Conservation (phyloP, 306 rosid species). For the Lablab purpureus region DNA sequence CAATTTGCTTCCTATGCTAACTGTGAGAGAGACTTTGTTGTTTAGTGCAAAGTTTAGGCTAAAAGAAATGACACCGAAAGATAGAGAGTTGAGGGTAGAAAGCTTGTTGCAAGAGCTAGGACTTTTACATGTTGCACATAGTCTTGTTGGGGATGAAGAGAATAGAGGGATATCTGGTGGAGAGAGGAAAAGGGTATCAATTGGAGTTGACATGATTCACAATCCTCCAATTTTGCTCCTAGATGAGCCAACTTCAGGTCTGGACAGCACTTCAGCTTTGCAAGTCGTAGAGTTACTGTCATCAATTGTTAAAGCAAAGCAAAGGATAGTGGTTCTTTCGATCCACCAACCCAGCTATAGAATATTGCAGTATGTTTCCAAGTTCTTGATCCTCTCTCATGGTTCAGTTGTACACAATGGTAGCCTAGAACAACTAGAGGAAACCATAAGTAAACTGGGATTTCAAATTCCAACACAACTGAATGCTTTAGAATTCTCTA, state of each 20-base stretch:
- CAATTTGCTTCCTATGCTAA: constrained; percentile 80
- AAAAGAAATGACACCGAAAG: constrained; percentile 55
- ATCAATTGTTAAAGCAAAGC: constrained; percentile 65
- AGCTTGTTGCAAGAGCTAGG: constrained; percentile 81
- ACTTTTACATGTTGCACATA: constrained; percentile 71
- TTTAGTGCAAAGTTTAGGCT: constrained; percentile 82
- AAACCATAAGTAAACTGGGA: constrained; percentile 58
- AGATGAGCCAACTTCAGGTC: constrained; percentile 90
- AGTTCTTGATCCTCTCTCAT: constrained; percentile 75
- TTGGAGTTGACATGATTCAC: constrained; percentile 87
- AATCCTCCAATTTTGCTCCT: constrained; percentile 77
- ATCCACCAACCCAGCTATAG: constrained; percentile 94
- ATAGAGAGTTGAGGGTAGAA: constrained; percentile 70
- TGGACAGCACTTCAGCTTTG: constrained; percentile 69
- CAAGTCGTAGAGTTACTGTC: constrained; percentile 81
- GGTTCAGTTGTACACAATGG: constrained; percentile 82
- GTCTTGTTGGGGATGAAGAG: constrained; percentile 87
- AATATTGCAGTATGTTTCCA: constrained; percentile 73
- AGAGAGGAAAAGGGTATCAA: constrained; percentile 87
- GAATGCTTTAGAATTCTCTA: constrained; percentile 80
- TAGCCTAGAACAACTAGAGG: constrained; percentile 69
- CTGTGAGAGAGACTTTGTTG: constrained; percentile 81
- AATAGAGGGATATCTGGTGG: constrained; percentile 89
- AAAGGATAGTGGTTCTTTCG: constrained; percentile 73
- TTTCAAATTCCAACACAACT: constrained; percentile 73